These are phyloP conservation scores for Aspergillus nomiae DNA, from an alignment of 2,329 filamentous ascomycete genomes.

Conservation along the genomic window DNA sequence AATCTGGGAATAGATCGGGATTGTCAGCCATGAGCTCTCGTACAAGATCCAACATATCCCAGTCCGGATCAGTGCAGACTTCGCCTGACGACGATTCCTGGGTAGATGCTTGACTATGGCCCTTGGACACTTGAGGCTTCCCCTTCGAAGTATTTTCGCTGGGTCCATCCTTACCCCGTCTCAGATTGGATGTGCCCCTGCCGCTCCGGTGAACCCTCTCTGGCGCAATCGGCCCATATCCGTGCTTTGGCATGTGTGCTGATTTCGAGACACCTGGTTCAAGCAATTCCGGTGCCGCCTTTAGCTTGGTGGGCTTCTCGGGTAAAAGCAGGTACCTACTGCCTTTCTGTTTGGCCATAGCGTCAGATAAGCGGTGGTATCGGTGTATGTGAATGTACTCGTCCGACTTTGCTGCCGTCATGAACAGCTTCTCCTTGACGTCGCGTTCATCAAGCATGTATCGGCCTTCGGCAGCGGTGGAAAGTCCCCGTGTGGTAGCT, in stretches of 20 bases:
- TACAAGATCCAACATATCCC: conserved; percentile 6
- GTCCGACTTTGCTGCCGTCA: conserved; percentile 11
- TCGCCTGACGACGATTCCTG: not conserved
- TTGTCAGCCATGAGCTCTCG: not conserved
- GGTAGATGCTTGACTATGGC: not conserved
- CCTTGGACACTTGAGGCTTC: not conserved
- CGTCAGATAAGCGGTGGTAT: conserved; percentile 8
- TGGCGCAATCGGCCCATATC: not conserved
- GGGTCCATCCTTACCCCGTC: not conserved
- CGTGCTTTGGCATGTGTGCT: not conserved
- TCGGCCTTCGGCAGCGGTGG: conserved; percentile 6
- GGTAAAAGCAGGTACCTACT: not conserved
- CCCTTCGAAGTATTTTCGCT: not conserved
- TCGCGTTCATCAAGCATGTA: not conserved
- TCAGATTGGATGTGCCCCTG: not conserved
- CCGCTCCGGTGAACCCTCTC: not conserved
- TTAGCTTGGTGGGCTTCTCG: too few species aligned
- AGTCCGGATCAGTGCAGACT: not conserved
- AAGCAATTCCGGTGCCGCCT: not conserved
- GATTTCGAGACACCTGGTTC: not conserved
- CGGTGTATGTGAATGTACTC: conserved; percentile 17
- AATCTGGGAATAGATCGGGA: not conserved
- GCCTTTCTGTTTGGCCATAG: not conserved
- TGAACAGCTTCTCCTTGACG: conserved; percentile 19
- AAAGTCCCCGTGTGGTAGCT: conserved; percentile 18